Percentiles rank a stretch among this genome's conserved stretches.
phyloP scores from a whole-genome alignment of 495 filamentous ascomycete species.

The Pyrenula aspistea region DNA sequence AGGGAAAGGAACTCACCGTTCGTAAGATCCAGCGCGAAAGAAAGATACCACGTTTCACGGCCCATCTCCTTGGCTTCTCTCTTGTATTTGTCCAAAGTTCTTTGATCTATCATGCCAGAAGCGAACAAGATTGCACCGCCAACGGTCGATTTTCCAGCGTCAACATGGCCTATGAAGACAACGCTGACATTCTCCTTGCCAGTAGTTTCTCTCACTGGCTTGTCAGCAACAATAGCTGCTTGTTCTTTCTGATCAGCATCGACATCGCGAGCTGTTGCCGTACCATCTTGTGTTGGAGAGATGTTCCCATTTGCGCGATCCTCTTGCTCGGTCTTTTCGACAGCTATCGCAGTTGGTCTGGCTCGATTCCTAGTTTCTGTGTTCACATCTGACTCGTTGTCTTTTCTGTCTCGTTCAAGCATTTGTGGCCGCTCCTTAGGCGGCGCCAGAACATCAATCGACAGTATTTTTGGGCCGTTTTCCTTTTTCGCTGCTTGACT shows the following conservation, averaged over 20 bases:
- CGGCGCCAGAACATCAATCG: conserved; percentile 43
- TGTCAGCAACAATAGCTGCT: conserved; percentile 79
- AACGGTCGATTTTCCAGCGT: conserved; percentile 92
- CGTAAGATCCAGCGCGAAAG: conserved; percentile 92
- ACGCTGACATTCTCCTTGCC: conserved; percentile 98
- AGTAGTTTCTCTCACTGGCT: conserved; percentile 86
- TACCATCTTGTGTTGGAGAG: conserved; percentile 47
- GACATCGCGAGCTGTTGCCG: conserved; percentile 51
- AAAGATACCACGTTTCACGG: conserved; percentile 97
- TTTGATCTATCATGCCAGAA: conserved; percentile 97
- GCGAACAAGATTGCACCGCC: conserved; percentile 84
- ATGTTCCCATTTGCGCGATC: conserved; percentile 50
- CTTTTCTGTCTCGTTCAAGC: conserved; percentile 62
- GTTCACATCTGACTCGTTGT: conserved; percentile 67
- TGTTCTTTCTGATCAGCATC: conserved; percentile 84
- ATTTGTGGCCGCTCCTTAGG: conserved; percentile 47
- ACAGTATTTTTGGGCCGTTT: conserved; percentile 45
- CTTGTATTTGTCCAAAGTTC: conserved; percentile 96
- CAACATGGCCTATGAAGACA: conserved; percentile 98
- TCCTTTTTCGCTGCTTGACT: conserved; percentile 34
- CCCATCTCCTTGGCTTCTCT: conserved; percentile 90
- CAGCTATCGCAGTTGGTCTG: conserved; percentile 58
- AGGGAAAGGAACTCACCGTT: conserved; percentile 91
- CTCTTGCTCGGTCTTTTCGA: conserved; percentile 62
- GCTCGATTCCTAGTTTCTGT: conserved; percentile 55